Conservation (phyloP, 139 green algal species). For the Chlamydomonas eustigma region DNA sequence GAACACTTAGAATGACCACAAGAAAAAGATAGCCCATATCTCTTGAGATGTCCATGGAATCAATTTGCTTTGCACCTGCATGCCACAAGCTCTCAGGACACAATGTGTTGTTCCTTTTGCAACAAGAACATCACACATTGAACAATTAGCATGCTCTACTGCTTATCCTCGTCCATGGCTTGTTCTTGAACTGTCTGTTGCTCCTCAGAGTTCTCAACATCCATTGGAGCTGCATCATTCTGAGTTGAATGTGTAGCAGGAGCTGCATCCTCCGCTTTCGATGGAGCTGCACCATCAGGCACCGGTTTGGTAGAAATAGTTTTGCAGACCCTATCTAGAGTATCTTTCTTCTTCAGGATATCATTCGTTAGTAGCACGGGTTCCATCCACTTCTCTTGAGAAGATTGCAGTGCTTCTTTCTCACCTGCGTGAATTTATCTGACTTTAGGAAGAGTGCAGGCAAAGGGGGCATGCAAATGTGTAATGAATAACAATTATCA, state of each 20-base stretch:
- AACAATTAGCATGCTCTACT: too few species aligned
- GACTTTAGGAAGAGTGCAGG: background rate
- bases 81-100: too few species aligned
- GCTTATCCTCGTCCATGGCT: too few species aligned
- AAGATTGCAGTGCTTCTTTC: slow-evolving; percentile 38
- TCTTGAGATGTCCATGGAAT: too few species aligned
- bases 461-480: background rate
- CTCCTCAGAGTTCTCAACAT: background rate
- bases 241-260: too few species aligned
- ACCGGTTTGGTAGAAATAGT: slow-evolving; percentile 88
- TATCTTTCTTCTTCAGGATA: slow-evolving; percentile 83
- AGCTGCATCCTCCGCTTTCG: slow-evolving; percentile 13
- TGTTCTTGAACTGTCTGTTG: background rate
- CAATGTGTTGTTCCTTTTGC: too few species aligned
- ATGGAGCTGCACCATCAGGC: slow-evolving; percentile 42
- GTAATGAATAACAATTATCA: background rate
- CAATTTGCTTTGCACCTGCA: too few species aligned
- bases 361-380: slow-evolving; percentile 78
- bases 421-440: too few species aligned
- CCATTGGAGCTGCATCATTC: background rate
- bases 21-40: too few species aligned
- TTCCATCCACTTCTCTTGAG: slow-evolving; percentile 53
- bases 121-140: too few species aligned
- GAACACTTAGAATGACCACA: too few species aligned
- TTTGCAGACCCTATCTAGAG: slow-evolving; percentile 64